These are phyloP conservation scores for Auricularia heimuer DNA, from an alignment of 768 basidiomycete genomes.

Conservation along the genomic window DNA sequence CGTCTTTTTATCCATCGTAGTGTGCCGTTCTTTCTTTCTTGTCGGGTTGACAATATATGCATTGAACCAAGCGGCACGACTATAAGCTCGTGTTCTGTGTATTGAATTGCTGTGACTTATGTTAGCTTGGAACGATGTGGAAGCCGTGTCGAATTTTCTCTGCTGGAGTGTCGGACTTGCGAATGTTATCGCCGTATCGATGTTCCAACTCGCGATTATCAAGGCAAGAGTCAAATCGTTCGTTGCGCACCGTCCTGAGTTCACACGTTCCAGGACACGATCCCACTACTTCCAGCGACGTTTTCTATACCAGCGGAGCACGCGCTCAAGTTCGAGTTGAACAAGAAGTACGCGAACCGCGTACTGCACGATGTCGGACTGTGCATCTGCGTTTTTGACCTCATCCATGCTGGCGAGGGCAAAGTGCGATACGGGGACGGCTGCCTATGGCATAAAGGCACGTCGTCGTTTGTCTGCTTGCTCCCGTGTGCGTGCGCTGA, in stretches of 20 bases:
- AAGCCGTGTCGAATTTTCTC: no score
- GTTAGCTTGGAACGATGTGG: no score
- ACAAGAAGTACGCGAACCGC: slow-evolving; percentile 93
- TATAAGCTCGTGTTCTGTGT: no score
- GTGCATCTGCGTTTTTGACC: slow-evolving; percentile 82
- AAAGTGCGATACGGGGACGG: slow-evolving; percentile 94
- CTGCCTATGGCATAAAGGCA: slow-evolving; percentile 89
- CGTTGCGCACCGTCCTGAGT: not conserved
- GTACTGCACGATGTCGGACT: slow-evolving; percentile 86
- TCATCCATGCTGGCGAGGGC: slow-evolving; percentile 79
- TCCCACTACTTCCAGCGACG: slow-evolving; percentile 79
- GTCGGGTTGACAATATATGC: no score
- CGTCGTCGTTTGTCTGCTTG: not conserved
- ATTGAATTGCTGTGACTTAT: no score
- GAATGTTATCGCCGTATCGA: slow-evolving; percentile 6
- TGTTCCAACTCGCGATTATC: slow-evolving; percentile 29
- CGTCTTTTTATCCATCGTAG: not conserved
- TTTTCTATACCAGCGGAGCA: slow-evolving; percentile 71
- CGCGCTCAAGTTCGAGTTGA: slow-evolving; percentile 75
- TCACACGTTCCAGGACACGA: slow-evolving; percentile 56
- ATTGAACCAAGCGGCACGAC: no score
- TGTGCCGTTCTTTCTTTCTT: no score
- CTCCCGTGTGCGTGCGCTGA: not conserved
- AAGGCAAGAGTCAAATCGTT: slow-evolving; percentile 16
- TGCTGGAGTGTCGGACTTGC: slow-evolving; percentile 1